Base-by-base conservation (phyloP, 1,139 yeast species). In the Scheffersomyces stambukii region DNA sequence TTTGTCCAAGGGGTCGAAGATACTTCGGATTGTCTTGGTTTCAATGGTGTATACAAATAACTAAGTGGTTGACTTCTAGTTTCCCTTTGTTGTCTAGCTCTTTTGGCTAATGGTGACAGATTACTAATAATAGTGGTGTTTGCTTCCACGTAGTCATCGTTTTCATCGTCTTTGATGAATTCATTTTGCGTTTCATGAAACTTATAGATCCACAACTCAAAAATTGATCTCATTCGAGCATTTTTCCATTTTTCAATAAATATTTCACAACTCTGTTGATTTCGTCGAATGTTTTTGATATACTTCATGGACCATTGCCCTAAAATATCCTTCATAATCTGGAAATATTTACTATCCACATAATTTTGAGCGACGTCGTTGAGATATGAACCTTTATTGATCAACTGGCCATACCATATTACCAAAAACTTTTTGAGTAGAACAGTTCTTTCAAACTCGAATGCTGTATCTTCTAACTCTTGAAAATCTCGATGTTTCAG, bases 301-400 rank as follows among this genome's bases (percentile, higher is more conserved):
- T 54, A 52, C 27, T 53, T 57, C 60, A 64, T 58, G 1, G 63
- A 53, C 73, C 73, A 66, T 9, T 41, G 47, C 21, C 62, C 49
- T n/a, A 65, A 39, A 4, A 47, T 33, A 13, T 51, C 59, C 14
- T 52, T 41, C 7, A 50, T 50, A 23, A 37, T 43, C 13, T 36
- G 42, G 21, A 57, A 50, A 21, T 62, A 66, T 18, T 41, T 46
- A 23, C 54, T 56, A 28, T 54, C 60, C 6, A 50, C 17, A 21
- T 43, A 39, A 11, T 57, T 60, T 10, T 63, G 64, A 3, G 57
- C 58, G 3, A 53, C 10, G 10, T 18, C 20, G n/a, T 7, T 9
- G 20, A 18, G 20, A 7, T 9, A 6, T 6, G n/a, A n/a, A n/a
- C n/a, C 40, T 15, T 54, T 55, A 18, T 45, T 45, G 15, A 48